These are phyloP conservation scores for Amanita pallidorosea DNA, from an alignment of 768 basidiomycete species.

Conservation along the genomic window DNA sequence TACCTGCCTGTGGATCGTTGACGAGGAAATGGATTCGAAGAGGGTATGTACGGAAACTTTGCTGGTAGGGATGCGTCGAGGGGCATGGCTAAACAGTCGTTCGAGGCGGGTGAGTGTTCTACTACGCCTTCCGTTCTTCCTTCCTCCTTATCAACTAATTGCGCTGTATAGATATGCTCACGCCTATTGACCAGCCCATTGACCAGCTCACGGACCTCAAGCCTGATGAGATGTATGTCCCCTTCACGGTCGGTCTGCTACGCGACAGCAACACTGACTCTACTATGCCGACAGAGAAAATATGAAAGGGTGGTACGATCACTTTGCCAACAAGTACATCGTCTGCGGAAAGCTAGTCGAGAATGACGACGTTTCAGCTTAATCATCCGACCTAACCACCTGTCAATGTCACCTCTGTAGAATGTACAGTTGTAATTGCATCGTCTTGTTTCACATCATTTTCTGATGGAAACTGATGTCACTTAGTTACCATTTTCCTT, in stretches of 20 bases:
- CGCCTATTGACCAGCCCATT: constrained; percentile 74
- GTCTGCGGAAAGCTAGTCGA: constrained; percentile 83
- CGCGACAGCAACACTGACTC: neutral
- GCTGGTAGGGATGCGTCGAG: constrained; percentile 93
- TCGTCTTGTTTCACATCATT: neutral
- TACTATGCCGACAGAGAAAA: constrained; percentile 53
- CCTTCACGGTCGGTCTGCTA: neutral
- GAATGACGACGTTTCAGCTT: constrained; percentile 40
- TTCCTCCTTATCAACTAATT: neutral
- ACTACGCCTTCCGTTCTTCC: neutral
- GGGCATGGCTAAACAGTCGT: constrained; percentile 97
- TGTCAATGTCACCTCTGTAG: neutral
- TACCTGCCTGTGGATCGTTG: neutral
- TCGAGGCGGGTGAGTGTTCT: constrained; percentile 61
- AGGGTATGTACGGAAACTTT: constrained; percentile 96
- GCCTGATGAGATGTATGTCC: constrained; percentile 70
- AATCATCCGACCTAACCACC: constrained; percentile 7
- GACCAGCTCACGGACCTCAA: constrained; percentile 77
- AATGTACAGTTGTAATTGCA: neutral
- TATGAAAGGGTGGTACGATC: constrained; percentile 93
- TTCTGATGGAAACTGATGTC: too few relatives aligned
- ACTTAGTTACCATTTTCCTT: too few relatives aligned
- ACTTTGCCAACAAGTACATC: constrained; percentile 89
- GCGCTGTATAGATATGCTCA: constrained; percentile 70
- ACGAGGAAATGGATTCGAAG: constrained; percentile 26